phyloP scores from a whole-genome alignment of 495 filamentous ascomycete species.

The Aspergillus biplanus region DNA sequence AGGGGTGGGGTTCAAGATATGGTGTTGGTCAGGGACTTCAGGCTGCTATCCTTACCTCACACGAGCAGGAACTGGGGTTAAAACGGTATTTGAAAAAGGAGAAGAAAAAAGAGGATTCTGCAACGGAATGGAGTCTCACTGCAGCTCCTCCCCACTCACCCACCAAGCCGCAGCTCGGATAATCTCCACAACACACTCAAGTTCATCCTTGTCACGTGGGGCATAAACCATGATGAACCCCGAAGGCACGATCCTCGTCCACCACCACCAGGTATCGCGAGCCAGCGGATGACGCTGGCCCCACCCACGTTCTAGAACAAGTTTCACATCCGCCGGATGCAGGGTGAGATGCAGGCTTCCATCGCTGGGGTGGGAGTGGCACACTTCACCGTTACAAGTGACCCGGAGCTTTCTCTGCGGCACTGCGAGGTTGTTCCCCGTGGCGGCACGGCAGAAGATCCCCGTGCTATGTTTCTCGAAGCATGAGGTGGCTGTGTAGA shows the following conservation, averaged over 20 bases:
- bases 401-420: constrained; percentile 13
- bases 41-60: too few species aligned
- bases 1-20: too few species aligned
- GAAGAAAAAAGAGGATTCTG: background rate
- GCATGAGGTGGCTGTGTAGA: constrained; percentile 67
- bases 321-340: constrained; percentile 73
- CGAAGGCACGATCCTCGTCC: constrained; percentile 60
- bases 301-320: constrained; percentile 77
- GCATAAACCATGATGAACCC: constrained; percentile 87
- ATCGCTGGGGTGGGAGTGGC: constrained; percentile 74
- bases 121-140: background rate
- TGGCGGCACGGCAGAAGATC: constrained; percentile 61
- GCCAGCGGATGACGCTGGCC: constrained; percentile 80
- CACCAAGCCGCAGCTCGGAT: constrained; percentile 74
- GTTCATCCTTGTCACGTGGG: constrained; percentile 65
- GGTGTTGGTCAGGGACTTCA: too few species aligned
- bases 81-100: background rate
- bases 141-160: constrained; percentile 51
- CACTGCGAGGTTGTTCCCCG: background rate
- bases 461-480: constrained; percentile 81
- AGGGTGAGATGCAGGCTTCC: constrained; percentile 76
- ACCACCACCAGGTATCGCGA: constrained; percentile 54
- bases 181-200: constrained; percentile 66
- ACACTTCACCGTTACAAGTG: constrained; percentile 71
- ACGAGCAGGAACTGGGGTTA: too few species aligned